Percentiles rank a stretch among this genome's conserved stretches.
These are phyloP conservation scores for Leishmania aethiopica DNA, from an alignment of 208 protist genomes.

Conservation along the genomic window DNA sequence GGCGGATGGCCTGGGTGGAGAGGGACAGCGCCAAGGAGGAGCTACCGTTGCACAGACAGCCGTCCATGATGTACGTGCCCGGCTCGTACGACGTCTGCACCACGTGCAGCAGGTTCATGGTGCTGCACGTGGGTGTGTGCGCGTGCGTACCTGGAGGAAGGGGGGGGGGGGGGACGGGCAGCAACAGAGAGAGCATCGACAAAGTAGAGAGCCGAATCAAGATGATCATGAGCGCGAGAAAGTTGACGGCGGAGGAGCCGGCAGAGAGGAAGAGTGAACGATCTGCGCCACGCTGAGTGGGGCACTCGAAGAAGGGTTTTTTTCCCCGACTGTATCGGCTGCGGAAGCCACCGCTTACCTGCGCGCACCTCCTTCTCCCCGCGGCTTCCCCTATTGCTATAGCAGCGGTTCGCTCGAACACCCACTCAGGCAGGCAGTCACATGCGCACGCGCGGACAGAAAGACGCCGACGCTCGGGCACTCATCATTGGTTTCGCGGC, in stretches of 20 bases:
- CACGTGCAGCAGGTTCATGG: conserved; percentile 52
- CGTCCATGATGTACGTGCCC: conserved; percentile 69
- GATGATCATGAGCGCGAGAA: not conserved
- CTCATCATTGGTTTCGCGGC: not conserved
- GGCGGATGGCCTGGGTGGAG: conserved; percentile 58
- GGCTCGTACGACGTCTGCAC: conserved; percentile 61
- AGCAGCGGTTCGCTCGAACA: not conserved
- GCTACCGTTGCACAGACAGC: conserved; percentile 62
- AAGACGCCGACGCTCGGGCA: not conserved
- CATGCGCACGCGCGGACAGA: not conserved
- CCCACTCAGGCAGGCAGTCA: not conserved
- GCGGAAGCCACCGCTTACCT: not conserved
- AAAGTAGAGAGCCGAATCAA: not conserved
- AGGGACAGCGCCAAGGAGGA: conserved; percentile 57
- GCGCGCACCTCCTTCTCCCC: not conserved
- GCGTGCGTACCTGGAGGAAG: conserved; percentile 3
- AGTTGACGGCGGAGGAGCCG: not conserved
- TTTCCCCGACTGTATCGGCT: not conserved
- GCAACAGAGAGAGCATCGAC: not conserved
- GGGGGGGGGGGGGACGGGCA: no score
- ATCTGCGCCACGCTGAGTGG: not conserved
- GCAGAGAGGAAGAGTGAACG: not conserved
- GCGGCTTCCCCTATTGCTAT: not conserved
- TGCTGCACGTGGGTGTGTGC: not conserved
- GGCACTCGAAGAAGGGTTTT: not conserved